Base-by-base conservation (phyloP, 495 filamentous ascomycete genomes). In the Penicillium argentinense region DNA sequence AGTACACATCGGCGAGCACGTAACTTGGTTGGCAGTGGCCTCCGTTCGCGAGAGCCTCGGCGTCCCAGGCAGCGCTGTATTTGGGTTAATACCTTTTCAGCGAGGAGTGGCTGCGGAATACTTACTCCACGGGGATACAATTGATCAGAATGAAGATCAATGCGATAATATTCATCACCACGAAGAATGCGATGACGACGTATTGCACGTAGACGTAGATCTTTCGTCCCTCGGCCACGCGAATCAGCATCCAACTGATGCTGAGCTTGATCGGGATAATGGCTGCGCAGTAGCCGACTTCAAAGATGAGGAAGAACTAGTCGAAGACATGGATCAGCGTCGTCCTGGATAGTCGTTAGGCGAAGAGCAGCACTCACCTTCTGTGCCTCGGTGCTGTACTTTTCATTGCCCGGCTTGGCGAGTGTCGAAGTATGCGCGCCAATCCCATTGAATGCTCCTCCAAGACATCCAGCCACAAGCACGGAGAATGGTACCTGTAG, bases 201-300 rank as follows among this genome's bases (percentile, higher is more conserved):
- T 63, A 63, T 47, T 59, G 59, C 5, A 44, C 29, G 14, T 53
- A 54, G 38, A 59, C 39, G 17, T 59, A 63, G 7, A 27, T 13
- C 36, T 51, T 63, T 9, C 53, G 47, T 1, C 57, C 53, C 19
- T 60, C 51, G 5, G 57, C 56, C 4, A 63, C 49, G 13, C 60
- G 60, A 32, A 63, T 51, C 46, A 63, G 42, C 54, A 58, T 56
- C 53, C 48, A 58, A 30, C 56, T 54, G 42, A 63, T 63, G 21
- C 60, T 63, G 30, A 63, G 51, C 25, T 63, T 63, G 32, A 60
- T 60, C 0, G 57, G 57, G 19, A 63, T 63, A 21, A 63, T 63
- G n/a, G 56, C 54, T 27, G 54, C 19, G 22, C 57, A 57, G 13
- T 63, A 63, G 30, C 56, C 56, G 25, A 63, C 54, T 47, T 60